A percentile compares a stretch with the other conserved stretches of the same genome.
phyloP scores from a whole-genome alignment of 805 yeast genomes.

The Saturnispora kantuleensis region DNA sequence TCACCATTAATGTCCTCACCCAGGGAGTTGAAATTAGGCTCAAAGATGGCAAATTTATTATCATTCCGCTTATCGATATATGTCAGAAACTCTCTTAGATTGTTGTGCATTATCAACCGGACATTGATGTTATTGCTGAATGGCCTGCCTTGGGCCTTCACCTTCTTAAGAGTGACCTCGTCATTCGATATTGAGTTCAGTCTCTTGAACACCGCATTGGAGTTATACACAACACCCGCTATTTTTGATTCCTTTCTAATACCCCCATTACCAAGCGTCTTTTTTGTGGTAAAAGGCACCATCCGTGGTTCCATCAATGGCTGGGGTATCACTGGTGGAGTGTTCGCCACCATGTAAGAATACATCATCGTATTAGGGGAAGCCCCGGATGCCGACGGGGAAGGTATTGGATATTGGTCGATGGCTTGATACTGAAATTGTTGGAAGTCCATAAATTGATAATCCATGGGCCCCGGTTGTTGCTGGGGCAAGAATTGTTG shows the following conservation, averaged over 20 bases:
- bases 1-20: neutral
- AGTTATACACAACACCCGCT: slow-evolving; percentile 21
- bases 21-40: neutral
- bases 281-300: neutral
- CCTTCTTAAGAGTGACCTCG: slow-evolving; percentile 5
- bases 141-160: slow-evolving; percentile 29
- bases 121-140: slow-evolving; percentile 22
- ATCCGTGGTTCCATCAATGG: no score
- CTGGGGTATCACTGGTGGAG: no score
- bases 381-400: no score
- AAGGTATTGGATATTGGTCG: no score
- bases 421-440: no score
- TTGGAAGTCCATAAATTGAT: no score
- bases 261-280: neutral
- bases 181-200: slow-evolving; percentile 11
- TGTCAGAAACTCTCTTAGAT: slow-evolving; percentile 17
- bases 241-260: slow-evolving; percentile 13
- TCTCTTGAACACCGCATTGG: slow-evolving; percentile 20
- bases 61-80: slow-evolving; percentile 19
- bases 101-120: slow-evolving; percentile 22
- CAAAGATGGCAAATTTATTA: slow-evolving; percentile 15
- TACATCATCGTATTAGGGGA: no score
- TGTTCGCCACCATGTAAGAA: no score
- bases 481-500: no score
- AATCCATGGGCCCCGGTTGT: no score